Evolutionary conservation across 352 stramenopile genomes (phyloP).

Genomic region (Ophiocytium majus): DNA sequence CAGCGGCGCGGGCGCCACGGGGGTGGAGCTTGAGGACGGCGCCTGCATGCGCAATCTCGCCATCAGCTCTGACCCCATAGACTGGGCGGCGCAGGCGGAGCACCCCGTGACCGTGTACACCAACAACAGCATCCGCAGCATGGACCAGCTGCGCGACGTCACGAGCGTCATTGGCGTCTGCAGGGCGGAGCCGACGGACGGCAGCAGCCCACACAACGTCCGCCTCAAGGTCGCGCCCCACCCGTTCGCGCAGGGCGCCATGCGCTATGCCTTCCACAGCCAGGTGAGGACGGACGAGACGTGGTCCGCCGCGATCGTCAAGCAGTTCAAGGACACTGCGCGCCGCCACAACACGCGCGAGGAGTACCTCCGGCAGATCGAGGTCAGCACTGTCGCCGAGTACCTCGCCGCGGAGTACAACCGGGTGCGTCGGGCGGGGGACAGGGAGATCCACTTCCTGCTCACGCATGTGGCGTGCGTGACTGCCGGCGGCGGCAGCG

Average conservation of each 20-base stretch:
- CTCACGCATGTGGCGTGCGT: constrained; percentile 44
- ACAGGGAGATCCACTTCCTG: constrained; percentile 56
- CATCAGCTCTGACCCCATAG: neutral
- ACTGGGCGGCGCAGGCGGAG: neutral
- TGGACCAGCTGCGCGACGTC: constrained; percentile 4
- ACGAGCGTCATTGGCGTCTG: constrained; percentile 23
- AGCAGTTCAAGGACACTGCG: constrained; percentile 57
- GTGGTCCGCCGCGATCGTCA: constrained; percentile 52
- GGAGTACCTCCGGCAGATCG: constrained; percentile 60
- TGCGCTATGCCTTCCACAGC: constrained; percentile 59
- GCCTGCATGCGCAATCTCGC: neutral
- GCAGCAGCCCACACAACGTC: constrained; percentile 52
- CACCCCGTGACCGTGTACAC: constrained; percentile 57
- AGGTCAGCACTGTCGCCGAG: constrained; percentile 60
- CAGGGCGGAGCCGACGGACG: constrained; percentile 40
- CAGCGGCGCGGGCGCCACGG: no score
- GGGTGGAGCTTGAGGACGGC: neutral
- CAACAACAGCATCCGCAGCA: constrained; percentile 46
- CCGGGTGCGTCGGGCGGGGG: constrained; percentile 37
- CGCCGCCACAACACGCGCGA: constrained; percentile 40
- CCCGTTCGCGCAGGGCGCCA: constrained; percentile 60
- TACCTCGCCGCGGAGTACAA: constrained; percentile 60
- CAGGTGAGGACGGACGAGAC: constrained; percentile 47
- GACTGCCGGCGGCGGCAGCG: constrained; percentile 44
- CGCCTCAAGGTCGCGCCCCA: constrained; percentile 57